phyloP scores from a whole-genome alignment of 345 rosid genomes.

The Excoecaria agallocha region DNA sequence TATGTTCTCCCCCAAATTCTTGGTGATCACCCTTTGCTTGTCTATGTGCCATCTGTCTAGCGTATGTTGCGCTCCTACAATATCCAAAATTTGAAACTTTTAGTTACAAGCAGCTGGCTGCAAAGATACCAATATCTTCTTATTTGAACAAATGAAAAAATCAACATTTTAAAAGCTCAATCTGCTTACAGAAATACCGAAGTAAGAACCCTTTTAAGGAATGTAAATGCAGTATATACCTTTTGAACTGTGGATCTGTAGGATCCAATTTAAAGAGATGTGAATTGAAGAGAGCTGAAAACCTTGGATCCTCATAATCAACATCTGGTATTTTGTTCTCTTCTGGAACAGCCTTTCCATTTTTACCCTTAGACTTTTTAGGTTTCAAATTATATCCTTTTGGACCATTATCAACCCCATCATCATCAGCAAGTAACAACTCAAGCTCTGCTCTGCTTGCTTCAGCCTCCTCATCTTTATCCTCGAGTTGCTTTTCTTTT shows the following conservation, averaged over 20 bases:
- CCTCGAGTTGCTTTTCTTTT: conserved; percentile 27
- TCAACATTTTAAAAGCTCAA: background rate
- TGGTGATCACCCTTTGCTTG: conserved; percentile 42
- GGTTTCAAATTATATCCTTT: conserved; percentile 81
- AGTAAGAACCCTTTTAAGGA: background rate
- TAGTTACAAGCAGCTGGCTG: conserved; percentile 11
- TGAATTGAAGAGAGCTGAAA: conserved; percentile 53
- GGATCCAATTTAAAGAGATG: conserved; percentile 84
- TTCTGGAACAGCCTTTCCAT: conserved; percentile 42
- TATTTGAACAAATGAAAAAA: background rate
- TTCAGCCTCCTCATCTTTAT: conserved; percentile 39
- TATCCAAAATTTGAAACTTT: conserved; percentile 10
- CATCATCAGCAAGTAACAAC: conserved; percentile 74
- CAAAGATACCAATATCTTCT: background rate
- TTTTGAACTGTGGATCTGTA: conserved; percentile 90
- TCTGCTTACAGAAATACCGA: background rate
- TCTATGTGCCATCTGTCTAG: conserved; percentile 55
- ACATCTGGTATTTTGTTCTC: conserved; percentile 65
- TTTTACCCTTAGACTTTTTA: conserved; percentile 56
- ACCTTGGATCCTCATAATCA: conserved; percentile 63
- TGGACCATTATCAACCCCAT: conserved; percentile 47
- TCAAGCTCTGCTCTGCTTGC: conserved; percentile 84
- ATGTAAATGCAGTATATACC: conserved; percentile 36
- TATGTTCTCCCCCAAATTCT: conserved; percentile 28
- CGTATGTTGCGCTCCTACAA: conserved; percentile 85